Evolutionary conservation across 345 rosid species (phyloP).

Genomic region (Salix brachista): DNA sequence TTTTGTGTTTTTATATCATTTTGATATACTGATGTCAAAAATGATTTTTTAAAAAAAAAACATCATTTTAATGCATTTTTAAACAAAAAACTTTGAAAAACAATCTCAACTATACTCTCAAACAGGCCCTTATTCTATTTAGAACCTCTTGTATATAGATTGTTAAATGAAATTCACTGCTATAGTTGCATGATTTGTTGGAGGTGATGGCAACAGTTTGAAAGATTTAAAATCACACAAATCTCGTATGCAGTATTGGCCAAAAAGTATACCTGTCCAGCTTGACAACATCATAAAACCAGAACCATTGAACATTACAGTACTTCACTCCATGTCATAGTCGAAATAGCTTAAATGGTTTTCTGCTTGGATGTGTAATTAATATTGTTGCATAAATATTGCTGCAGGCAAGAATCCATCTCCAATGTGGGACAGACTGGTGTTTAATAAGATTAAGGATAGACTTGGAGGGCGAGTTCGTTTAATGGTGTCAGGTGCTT

Average conservation of each 20-base stretch:
- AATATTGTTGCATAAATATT: neutral
- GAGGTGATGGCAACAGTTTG: neutral
- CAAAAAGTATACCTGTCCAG: neutral
- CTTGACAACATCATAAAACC: neutral
- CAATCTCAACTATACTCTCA: too few species aligned
- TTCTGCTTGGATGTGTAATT: neutral
- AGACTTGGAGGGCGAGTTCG: slow-evolving; percentile 96
- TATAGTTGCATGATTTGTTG: neutral
- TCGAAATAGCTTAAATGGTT: neutral
- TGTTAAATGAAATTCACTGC: neutral
- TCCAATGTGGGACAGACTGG: slow-evolving; percentile 96
- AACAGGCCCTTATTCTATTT: neutral
- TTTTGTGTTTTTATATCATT: too few species aligned
- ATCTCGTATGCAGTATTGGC: neutral
- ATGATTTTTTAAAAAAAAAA: too few species aligned
- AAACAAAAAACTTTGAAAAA: too few species aligned
- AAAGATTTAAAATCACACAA: neutral
- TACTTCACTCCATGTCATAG: too few species aligned
- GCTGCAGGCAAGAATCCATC: slow-evolving; percentile 79
- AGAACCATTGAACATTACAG: too few species aligned
- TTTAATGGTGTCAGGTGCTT: slow-evolving; percentile 76
- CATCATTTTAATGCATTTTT: too few species aligned
- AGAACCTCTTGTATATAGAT: neutral
- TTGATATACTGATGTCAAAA: too few species aligned
- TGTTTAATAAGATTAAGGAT: slow-evolving; percentile 84